Conservation (phyloP, 2,329 filamentous ascomycete species). For the Graphilbum fragrans region DNA sequence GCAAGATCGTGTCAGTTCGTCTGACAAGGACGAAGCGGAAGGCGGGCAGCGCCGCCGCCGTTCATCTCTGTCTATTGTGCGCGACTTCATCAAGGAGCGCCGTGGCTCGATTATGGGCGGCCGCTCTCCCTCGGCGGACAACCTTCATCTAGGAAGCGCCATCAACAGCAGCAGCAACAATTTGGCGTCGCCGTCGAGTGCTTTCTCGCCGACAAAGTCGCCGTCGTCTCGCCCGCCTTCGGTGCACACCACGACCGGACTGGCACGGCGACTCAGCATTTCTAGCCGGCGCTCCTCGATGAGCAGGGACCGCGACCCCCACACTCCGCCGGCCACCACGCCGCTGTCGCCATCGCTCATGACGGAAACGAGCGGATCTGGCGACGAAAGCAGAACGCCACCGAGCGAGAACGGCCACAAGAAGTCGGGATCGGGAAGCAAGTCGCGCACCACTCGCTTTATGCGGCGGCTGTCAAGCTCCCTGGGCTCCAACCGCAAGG, state of each 20-base stretch:
- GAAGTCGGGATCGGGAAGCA: conserved; percentile 20
- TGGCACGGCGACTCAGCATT: conserved; percentile 51
- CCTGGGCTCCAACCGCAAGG: conserved; percentile 34
- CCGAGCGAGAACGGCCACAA: conserved; percentile 20
- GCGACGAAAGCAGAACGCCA: conserved; percentile 31
- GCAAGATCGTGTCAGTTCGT: conserved; percentile 17
- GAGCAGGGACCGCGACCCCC: conserved; percentile 26
- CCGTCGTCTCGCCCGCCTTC: conserved; percentile 33
- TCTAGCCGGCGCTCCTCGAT: conserved; percentile 45
- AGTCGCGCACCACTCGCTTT: conserved; percentile 41
- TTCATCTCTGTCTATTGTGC: conserved; percentile 48
- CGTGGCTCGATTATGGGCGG: conserved; percentile 33
- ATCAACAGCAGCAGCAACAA: not conserved
- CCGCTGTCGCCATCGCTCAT: conserved; percentile 26
- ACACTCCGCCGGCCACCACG: conserved; percentile 12
- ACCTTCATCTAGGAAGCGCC: conserved; percentile 14
- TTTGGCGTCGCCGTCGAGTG: conserved; percentile 12
- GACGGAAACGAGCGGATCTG: conserved; percentile 32
- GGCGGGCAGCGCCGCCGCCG: conserved; percentile 26
- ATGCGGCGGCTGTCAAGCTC: conserved; percentile 47
- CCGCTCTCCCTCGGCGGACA: conserved; percentile 34
- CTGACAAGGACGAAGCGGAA: conserved; percentile 16
- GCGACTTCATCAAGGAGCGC: conserved; percentile 49
- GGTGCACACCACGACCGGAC: conserved; percentile 34
- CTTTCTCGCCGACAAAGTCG: conserved; percentile 23